Evolutionary conservation across 345 rosid genomes (phyloP), one percentile per base, ranked within the genome.

Genomic region (Theobroma cacao): DNA sequence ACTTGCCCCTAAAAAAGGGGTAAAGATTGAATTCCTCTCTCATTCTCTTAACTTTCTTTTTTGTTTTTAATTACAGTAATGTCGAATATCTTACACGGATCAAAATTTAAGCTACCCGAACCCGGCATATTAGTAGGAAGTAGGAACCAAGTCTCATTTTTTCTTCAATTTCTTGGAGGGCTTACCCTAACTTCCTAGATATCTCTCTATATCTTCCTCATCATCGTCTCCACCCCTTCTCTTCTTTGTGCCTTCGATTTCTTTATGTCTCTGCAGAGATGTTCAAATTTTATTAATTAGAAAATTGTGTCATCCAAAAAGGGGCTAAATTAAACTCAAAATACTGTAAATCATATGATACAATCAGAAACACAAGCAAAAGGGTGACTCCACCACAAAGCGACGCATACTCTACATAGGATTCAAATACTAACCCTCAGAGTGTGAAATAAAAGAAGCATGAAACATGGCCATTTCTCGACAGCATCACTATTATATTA

Each of bases 131-230:
- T 59, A 34, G 5, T 34, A 1, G 18, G 20, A 14, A 41, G 10
- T 9, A 24, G 15, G 43, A 22, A 41, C 13, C 15, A 38, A 30
- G 55, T 4, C 24, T 28, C 38, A 69, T 45, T 45, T 28, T 28
- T 28, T 71, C 61, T 71, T 50, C 18, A 50, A 34, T 52, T 71
- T 71, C 61, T 69, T 69, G 38, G 53, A 41, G 22, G 22, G 7
- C 73, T 28, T 45, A 58, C 74, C 56, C 28, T 69, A 45, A 7
- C 31, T 14, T 41, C 75, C 75, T 33, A 71, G 61, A 33, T 71
- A 50, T 52, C 41, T 71, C 59, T 52, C 75, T 31, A 50, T 47
- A n/a, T 71, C 75, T 1, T 31, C 75, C 0, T 68, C 55, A 2
- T 33, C 75, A 4, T 71, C 75, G 0, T 71, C 59, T 71, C 45